A percentile compares a stretch with the other conserved stretches of the same genome.
Evolutionary conservation across 1,284 basidiomycete species (phyloP).

Genomic region (Schizopora paradoxa): DNA sequence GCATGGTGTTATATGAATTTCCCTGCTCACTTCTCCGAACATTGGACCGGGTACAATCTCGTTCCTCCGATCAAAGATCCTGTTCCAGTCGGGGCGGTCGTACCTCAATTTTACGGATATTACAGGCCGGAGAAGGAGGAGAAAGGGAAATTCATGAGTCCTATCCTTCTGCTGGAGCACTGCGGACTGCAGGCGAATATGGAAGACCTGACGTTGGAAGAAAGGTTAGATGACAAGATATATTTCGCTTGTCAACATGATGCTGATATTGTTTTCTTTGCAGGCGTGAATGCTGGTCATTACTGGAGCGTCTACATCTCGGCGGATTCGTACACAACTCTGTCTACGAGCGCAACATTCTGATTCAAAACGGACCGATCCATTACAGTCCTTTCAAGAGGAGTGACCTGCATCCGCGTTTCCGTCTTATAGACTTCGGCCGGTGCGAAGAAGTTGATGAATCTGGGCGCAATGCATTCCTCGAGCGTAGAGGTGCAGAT

Average conservation of each 20-base stretch:
- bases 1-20: slow-evolving; percentile 29
- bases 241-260: background rate
- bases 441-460: no score
- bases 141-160: slow-evolving; percentile 18
- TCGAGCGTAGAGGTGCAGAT: no score
- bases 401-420: slow-evolving; percentile 26
- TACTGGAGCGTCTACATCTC: slow-evolving; percentile 29
- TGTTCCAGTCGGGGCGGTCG: slow-evolving; percentile 31
- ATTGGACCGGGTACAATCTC: slow-evolving; percentile 32
- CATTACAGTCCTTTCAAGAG: slow-evolving; percentile 27
- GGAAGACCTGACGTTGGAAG: slow-evolving; percentile 18
- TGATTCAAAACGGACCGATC: slow-evolving; percentile 33
- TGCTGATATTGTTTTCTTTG: background rate
- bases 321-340: slow-evolving; percentile 34
- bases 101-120: slow-evolving; percentile 38
- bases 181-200: slow-evolving; percentile 30
- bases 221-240: slow-evolving; percentile 24
- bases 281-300: slow-evolving; percentile 27
- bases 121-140: slow-evolving; percentile 23
- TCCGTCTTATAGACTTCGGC: slow-evolving; percentile 37
- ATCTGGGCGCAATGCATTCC: no score
- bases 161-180: slow-evolving; percentile 34
- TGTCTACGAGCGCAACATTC: slow-evolving; percentile 31
- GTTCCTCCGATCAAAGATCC: slow-evolving; percentile 23
- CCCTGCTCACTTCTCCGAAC: slow-evolving; percentile 28